Evolutionary conservation across 371 early-diverging fungal genomes (phyloP).

Genomic region (Mucor racemosus): DNA sequence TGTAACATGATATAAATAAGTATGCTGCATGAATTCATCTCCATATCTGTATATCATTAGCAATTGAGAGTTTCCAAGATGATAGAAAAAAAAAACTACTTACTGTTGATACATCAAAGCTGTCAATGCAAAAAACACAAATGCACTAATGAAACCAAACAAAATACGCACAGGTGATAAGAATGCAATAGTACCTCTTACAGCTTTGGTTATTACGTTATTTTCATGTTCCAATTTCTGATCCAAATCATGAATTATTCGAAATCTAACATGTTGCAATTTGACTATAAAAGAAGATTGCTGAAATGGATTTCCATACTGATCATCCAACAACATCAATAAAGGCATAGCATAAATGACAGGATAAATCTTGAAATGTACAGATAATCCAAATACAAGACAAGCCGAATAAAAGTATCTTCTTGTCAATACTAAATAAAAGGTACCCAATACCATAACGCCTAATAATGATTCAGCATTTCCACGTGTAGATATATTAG

Average conservation of each 20-base stretch:
- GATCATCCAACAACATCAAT: slow-evolving; percentile 65
- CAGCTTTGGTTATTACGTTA: neutral
- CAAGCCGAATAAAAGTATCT: slow-evolving; percentile 61
- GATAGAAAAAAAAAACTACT: slow-evolving; percentile 19
- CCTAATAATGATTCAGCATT: slow-evolving; percentile 90
- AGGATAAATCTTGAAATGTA: slow-evolving; percentile 98
- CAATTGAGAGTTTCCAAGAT: too few relatives aligned
- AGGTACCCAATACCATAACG: slow-evolving; percentile 73
- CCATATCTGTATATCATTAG: slow-evolving; percentile 67
- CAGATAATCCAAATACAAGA: slow-evolving; percentile 85
- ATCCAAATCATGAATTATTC: slow-evolving; percentile 19
- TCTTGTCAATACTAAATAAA: slow-evolving; percentile 70
- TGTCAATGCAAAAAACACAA: slow-evolving; percentile 72
- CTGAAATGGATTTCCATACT: slow-evolving; percentile 38
- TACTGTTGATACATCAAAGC: slow-evolving; percentile 75
- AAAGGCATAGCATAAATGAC: slow-evolving; percentile 88
- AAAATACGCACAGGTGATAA: slow-evolving; percentile 63
- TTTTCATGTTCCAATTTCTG: neutral
- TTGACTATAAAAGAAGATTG: slow-evolving; percentile 34
- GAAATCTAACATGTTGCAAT: slow-evolving; percentile 29
- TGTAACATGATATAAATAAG: slow-evolving; percentile 92
- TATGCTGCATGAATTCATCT: slow-evolving; percentile 85
- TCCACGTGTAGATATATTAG: slow-evolving; percentile 94
- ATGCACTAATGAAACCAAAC: slow-evolving; percentile 76
- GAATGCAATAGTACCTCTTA: slow-evolving; percentile 21